phyloP scores from a whole-genome alignment of 2,329 filamentous ascomycete genomes.

The Truncatella angustata region DNA sequence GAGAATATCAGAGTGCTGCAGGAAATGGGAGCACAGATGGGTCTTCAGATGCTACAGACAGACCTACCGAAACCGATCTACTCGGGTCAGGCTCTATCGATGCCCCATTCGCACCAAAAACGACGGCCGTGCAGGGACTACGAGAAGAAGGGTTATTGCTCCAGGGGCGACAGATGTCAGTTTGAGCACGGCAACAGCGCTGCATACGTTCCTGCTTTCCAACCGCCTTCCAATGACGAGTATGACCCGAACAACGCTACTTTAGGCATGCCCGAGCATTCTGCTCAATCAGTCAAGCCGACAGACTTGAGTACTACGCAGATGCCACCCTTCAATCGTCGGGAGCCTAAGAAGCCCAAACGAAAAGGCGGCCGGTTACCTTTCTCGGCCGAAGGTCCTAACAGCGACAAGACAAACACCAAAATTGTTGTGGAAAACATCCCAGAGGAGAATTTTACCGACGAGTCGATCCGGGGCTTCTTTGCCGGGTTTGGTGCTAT shows the following conservation, averaged over 20 bases:
- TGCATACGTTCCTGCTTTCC: slow-evolving; percentile 33
- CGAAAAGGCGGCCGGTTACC: slow-evolving; percentile 46
- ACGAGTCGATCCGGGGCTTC: slow-evolving; percentile 64
- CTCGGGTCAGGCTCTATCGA: slow-evolving; percentile 18
- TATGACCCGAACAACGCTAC: slow-evolving; percentile 59
- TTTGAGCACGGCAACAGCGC: slow-evolving; percentile 66
- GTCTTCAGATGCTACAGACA: slow-evolving; percentile 43
- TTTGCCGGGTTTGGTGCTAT: slow-evolving; percentile 72
- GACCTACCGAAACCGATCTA: slow-evolving; percentile 30
- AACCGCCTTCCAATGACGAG: slow-evolving; percentile 38
- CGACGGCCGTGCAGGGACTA: slow-evolving; percentile 65
- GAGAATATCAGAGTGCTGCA: slow-evolving; percentile 62
- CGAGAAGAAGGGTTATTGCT: slow-evolving; percentile 70
- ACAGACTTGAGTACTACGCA: slow-evolving; percentile 13
- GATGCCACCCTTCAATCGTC: slow-evolving; percentile 21
- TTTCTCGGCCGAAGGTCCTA: slow-evolving; percentile 64
- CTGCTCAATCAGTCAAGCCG: slow-evolving; percentile 8
- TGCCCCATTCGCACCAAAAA: slow-evolving; percentile 29
- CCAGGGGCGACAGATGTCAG: slow-evolving; percentile 62
- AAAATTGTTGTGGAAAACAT: slow-evolving; percentile 77
- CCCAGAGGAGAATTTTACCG: slow-evolving; percentile 66
- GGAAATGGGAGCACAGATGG: slow-evolving; percentile 50
- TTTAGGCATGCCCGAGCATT: slow-evolving; percentile 17
- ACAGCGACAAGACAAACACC: slow-evolving; percentile 60
- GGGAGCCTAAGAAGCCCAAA: slow-evolving; percentile 35